Evolutionary conservation across 2,329 filamentous ascomycete genomes (phyloP), one percentile per base, ranked within the genome.

Genomic region (Fusarium torreyae): DNA sequence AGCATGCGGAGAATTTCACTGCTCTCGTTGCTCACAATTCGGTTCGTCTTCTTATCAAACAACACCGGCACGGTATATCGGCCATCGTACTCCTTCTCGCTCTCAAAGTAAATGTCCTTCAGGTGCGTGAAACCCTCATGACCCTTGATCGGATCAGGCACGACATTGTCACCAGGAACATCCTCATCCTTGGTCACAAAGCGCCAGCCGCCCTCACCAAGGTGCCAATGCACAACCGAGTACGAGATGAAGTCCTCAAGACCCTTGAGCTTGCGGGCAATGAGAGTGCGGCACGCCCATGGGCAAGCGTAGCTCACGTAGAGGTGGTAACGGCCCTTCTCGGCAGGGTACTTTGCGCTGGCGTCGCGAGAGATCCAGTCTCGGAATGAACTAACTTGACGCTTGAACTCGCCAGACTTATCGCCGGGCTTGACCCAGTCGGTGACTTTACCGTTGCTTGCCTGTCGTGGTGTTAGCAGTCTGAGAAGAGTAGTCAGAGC

Each of bases 271-370:
- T 94, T 91, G 61, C 95, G 88, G 4, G 92, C 92, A 72, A 98
- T 97, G 70, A 98, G 85, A 0, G 94, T 91, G 43, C 96, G 91
- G 76, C 94, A 93, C 7, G 95, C 94, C 94, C 94, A 98, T 6
- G 94, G 94, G 80, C 94, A 98, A 8, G 94, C 94, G 81, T 97
- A 97, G 75, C 92, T 95, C 71, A 97, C 91, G 78, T 95, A 99
- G 74, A 99, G 89, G 81, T 99, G 96, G 79, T 99, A 99, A 57
- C 96, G 88, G 54, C 88, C 93, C 81, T 93, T 93, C 82, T 98
- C 95, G 1, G 94, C 88, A 7, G 94, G 92, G 73, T 94, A 98
- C 78, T 90, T 82, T 7, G 93, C 91, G 42, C 88, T 90, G 1
- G 88, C 81, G 72, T 93, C 88, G 67, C 86, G 88, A 33, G 92